Conservation (phyloP, 2,329 filamentous ascomycete genomes). For the Penicillium sp. region DNA sequence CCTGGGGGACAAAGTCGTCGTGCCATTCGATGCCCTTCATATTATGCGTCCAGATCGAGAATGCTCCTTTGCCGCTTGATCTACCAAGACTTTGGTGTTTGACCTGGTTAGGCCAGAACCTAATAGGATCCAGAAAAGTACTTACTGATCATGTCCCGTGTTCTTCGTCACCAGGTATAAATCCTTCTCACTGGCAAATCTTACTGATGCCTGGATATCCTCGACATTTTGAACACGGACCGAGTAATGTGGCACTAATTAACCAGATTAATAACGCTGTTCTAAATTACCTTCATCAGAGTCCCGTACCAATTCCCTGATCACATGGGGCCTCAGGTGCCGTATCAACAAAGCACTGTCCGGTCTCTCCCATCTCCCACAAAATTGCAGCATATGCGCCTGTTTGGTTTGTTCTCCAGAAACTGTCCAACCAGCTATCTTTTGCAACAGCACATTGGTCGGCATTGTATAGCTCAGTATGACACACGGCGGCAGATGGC, state of each 20-base stretch:
- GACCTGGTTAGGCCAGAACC: neutral
- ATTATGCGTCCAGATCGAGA: conserved; percentile 8
- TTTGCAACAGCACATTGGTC: conserved; percentile 2
- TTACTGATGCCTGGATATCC: neutral
- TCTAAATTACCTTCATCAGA: neutral
- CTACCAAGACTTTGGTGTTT: neutral
- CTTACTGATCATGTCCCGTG: conserved; percentile 1
- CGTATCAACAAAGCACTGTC: conserved; percentile 4
- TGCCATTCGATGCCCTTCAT: conserved; percentile 9
- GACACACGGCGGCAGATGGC: conserved; percentile 6
- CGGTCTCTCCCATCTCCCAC: conserved; percentile 5
- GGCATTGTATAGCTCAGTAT: conserved; percentile 1
- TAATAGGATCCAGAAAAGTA: neutral
- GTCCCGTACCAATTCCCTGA: neutral
- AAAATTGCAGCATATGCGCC: neutral
- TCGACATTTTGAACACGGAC: neutral
- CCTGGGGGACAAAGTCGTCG: neutral
- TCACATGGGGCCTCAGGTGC: neutral
- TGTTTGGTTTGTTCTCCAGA: conserved; percentile 4
- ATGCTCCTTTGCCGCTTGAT: conserved; percentile 5
- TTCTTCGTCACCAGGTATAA: neutral
- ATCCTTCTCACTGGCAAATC: neutral
- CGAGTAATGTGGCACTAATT: neutral
- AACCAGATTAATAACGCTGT: neutral
- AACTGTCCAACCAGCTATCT: conserved; percentile 3